phyloP scores from a whole-genome alignment of 2,329 filamentous ascomycete species.

The Scopulariopsis brevicaulis region DNA sequence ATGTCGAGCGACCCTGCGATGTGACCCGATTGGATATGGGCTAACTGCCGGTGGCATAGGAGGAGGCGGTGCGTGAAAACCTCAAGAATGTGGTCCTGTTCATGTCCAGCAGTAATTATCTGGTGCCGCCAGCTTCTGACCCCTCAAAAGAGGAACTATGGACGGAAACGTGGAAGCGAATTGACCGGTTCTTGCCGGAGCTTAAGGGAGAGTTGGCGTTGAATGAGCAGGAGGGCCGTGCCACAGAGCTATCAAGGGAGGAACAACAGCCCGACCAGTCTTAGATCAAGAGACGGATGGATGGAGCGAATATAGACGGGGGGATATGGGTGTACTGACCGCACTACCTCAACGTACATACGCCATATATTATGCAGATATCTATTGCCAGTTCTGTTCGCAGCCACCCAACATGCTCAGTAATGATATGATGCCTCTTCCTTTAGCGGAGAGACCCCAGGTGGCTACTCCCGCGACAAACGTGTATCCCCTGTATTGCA shows the following conservation, averaged over 20 bases:
- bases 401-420: too few species aligned
- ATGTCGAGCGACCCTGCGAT: conserved; percentile 23
- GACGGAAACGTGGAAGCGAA: conserved; percentile 54
- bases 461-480: too few species aligned
- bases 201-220: conserved; percentile 43
- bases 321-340: neutral
- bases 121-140: conserved; percentile 57
- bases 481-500: too few species aligned
- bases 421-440: too few species aligned
- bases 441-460: too few species aligned
- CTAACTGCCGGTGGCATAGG: conserved; percentile 33
- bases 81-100: conserved; percentile 94
- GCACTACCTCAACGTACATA: neutral
- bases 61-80: conserved; percentile 90
- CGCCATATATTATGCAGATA: neutral
- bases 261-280: neutral
- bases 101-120: conserved; percentile 80
- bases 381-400: too few species aligned
- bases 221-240: conserved; percentile 23
- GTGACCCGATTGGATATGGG: neutral
- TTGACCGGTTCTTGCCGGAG: conserved; percentile 54
- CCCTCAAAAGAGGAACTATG: conserved; percentile 43
- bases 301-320: neutral
- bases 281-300: neutral
- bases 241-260: neutral